phyloP scores from a whole-genome alignment of 2,329 filamentous ascomycete species.

The Trichophaea hybrida region DNA sequence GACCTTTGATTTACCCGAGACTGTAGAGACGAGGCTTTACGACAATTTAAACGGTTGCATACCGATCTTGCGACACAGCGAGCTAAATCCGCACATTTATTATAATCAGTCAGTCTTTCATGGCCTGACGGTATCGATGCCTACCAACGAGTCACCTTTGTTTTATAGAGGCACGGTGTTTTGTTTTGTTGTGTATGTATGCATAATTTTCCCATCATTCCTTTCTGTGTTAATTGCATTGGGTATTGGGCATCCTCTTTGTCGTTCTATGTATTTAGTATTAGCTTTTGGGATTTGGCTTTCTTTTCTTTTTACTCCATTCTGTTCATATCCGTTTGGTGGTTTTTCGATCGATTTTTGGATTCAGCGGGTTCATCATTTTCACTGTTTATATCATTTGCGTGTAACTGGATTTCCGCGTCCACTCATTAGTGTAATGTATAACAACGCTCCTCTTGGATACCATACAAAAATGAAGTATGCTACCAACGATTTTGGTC shows the following conservation, averaged over 20 bases:
- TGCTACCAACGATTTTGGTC: no score
- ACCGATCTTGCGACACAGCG: slow-evolving; percentile 50
- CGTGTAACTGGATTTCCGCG: no score
- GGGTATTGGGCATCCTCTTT: background rate
- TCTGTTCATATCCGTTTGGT: no score
- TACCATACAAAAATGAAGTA: no score
- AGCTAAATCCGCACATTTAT: slow-evolving; percentile 33
- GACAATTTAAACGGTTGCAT: slow-evolving; percentile 56
- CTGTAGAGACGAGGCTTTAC: slow-evolving; percentile 53
- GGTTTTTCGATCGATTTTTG: background rate
- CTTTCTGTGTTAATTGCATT: background rate
- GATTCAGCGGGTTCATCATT: background rate
- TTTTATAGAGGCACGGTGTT: background rate
- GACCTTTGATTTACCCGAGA: slow-evolving; percentile 19
- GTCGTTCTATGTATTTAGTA: background rate
- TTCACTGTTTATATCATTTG: background rate
- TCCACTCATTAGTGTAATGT: background rate
- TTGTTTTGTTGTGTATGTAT: background rate
- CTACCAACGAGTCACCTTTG: background rate
- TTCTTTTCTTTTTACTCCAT: no score
- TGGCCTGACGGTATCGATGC: background rate
- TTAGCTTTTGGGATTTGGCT: no score
- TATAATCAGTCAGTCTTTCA: background rate
- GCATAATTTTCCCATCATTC: background rate
- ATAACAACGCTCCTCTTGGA: no score